Base-by-base conservation (phyloP, 768 basidiomycete genomes). In the Tephrocybe sp. region DNA sequence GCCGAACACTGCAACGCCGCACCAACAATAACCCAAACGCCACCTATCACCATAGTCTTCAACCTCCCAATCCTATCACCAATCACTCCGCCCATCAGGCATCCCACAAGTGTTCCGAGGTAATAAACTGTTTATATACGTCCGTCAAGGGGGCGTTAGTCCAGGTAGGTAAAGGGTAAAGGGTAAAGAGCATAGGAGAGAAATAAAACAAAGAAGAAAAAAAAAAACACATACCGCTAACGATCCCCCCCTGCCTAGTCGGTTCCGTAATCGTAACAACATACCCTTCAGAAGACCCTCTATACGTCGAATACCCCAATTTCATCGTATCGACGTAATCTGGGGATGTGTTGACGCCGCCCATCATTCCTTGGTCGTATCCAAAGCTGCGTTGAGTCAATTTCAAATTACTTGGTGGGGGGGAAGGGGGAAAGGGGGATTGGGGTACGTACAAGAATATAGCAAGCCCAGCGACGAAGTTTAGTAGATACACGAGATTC, bases 361-460 rank as follows among this genome's bases (percentile, higher is more conserved):
- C 70, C 73, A 75, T 75, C 69, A 74, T 72, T 18, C 73, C 73
- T 60, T 75, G 73, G 55, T 74, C 73, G 65, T 75, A 75, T 19
- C 73, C 73, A 55, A 75, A 75, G 56, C 76, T 73, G 36, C 23
- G 19, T 30, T 30, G 7, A 30, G 29, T 30, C 29, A 30, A 30
- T n/a, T n/a, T n/a, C n/a, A n/a, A n/a, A n/a, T n/a, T n/a, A n/a
- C n/a, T n/a, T n/a, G n/a, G n/a, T n/a, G n/a, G n/a, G n/a, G n/a
- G n/a, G 8, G 15, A 4, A 34, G 8, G 33, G 15, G 33, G 13
- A 7, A n/a, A 34, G 8, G 13, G 33, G 13, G 33, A 34, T 12
- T 4, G 15, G 33, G 13, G 16, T 8, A 58, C 64, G 45, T 36
- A 65, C 65, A 66, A 66, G 45, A 66, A 66, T 15, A 66, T 66